A percentile compares a stretch with the other conserved stretches of the same genome.
phyloP scores from a whole-genome alignment of 2,329 filamentous ascomycete genomes.

The Clarireedia hainanense region DNA sequence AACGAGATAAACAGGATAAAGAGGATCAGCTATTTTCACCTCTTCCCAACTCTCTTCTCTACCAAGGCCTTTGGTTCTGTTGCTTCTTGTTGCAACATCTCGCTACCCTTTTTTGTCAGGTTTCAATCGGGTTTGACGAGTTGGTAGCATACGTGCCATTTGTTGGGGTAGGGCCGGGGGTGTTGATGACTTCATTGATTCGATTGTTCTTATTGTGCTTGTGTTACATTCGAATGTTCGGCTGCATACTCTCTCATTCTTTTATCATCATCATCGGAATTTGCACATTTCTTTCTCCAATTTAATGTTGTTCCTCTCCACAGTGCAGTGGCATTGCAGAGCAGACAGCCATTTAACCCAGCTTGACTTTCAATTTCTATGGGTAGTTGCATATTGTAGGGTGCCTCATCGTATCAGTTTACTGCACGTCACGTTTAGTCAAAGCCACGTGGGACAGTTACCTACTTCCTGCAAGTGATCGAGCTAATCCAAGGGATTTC shows the following conservation, averaged over 20 bases:
- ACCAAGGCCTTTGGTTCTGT: background rate
- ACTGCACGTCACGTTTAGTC: constrained; percentile 9
- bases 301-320: too few relatives aligned
- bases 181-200: background rate
- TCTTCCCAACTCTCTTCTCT: background rate
- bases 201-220: background rate
- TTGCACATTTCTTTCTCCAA: too few relatives aligned
- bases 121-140: background rate
- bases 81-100: background rate
- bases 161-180: background rate
- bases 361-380: background rate
- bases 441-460: constrained; percentile 4
- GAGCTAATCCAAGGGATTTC: background rate
- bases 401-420: background rate
- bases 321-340: too few relatives aligned
- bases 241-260: too few relatives aligned
- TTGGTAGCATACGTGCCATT: too few relatives aligned
- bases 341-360: background rate
- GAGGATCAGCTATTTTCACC: background rate
- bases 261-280: too few relatives aligned
- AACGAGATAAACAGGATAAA: background rate
- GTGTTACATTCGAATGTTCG: background rate
- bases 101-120: background rate
- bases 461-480: constrained; percentile 1
- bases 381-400: background rate